Conservation (phyloP, 2,329 filamentous ascomycete species). For the Fusarium hainanense region DNA sequence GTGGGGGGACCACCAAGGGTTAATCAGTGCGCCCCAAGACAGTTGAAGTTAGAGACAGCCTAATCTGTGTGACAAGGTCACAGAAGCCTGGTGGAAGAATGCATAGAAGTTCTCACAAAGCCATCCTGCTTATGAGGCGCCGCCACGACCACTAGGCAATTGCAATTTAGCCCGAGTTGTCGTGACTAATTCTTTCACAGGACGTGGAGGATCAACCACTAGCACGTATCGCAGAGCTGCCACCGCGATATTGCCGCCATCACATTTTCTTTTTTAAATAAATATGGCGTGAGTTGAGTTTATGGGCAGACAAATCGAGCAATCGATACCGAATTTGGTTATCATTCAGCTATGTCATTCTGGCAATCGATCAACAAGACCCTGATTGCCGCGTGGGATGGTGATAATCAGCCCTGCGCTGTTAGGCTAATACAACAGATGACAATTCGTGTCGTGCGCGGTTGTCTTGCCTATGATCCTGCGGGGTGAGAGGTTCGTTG, state of each 20-base stretch:
- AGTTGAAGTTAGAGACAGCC: constrained; percentile 16
- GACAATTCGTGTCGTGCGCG: constrained; percentile 23
- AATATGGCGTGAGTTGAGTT: constrained; percentile 36
- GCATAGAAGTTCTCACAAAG: constrained; percentile 41
- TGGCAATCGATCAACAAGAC: constrained; percentile 13
- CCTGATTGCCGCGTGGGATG: constrained; percentile 10
- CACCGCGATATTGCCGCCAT: constrained; percentile 32
- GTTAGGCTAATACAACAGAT: constrained; percentile 20
- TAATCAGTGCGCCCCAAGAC: constrained; percentile 9
- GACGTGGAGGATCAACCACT: constrained; percentile 15
- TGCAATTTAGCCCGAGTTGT: constrained; percentile 12
- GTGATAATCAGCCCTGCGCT: constrained; percentile 25
- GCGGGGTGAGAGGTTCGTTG: constrained; percentile 35
- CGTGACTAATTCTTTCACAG: constrained; percentile 14
- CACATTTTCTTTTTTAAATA: constrained; percentile 29
- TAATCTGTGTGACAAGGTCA: constrained; percentile 26
- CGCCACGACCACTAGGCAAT: constrained; percentile 29
- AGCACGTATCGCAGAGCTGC: neutral
- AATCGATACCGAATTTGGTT: constrained; percentile 11
- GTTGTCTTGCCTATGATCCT: constrained; percentile 32
- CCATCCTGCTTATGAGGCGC: constrained; percentile 25
- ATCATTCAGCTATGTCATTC: constrained; percentile 19
- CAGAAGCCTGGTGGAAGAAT: constrained; percentile 45
- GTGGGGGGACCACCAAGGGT: constrained; percentile 39
- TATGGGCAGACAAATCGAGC: constrained; percentile 30